Base-by-base conservation (phyloP, 2,329 filamentous ascomycete species). In the Cladophialophora chaetospira region DNA sequence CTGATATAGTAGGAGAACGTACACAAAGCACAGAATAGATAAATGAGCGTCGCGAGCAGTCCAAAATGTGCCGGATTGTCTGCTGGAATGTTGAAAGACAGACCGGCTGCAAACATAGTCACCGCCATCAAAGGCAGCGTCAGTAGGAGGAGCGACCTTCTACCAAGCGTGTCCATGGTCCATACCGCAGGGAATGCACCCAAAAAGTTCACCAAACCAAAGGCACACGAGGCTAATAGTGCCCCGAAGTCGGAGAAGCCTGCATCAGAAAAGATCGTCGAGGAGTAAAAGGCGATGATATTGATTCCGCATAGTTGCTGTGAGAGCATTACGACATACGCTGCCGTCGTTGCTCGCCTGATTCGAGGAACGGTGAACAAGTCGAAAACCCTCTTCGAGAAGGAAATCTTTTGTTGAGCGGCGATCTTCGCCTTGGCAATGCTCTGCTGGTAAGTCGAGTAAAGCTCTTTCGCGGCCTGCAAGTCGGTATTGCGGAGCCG, bases 261-360 rank as follows among this genome's bases (percentile, higher is more conserved):
- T 8, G 79, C 79, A 0, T 81, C 71, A 5, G 77, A 63, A 67
- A 85, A 85, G 54, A 85, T 81, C n/a, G 68, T 78, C 55, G 83
- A 83, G 1, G 82, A 86, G 70, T 89, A 89, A 70, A 89, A 89
- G 3, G 85, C 83, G 50, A 88, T 87, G 53, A 89, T 87, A 66
- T 88, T 87, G 70, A 87, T 62, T 73, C 78, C 79, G 50, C 66
- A 70, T 44, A 71, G 64, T 43, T 69, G 66, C 57, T 71, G 69
- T 21, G 65, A 65, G 23, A 68, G 62, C 69, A 70, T 70, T 19
- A 69, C 68, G 33, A 67, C 62, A 45, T 68, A 68, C 8, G 68
- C 62, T 17, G 67, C 69, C 11, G 66, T 61, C 4, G 65, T 68
- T 8, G 69, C 68, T 46, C 68, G 65, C 4, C 69, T 63, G 43